These are phyloP conservation scores for Eucalyptus pauciflora DNA, from an alignment of 345 rosid genomes.

Conservation along the genomic window DNA sequence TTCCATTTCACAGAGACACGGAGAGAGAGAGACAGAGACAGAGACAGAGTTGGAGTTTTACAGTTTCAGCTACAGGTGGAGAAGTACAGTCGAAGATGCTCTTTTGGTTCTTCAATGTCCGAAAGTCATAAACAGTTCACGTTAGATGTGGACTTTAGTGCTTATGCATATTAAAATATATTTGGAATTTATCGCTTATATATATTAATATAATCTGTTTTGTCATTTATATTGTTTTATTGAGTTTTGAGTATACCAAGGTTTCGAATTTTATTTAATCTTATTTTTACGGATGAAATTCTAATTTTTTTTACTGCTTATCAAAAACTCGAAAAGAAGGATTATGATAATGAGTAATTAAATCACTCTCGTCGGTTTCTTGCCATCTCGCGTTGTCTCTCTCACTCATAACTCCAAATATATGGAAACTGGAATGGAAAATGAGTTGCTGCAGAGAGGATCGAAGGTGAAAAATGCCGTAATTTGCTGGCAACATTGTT, in stretches of 20 bases:
- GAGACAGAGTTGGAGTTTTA: neutral
- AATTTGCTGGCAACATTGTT: neutral
- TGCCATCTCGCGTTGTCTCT: too few species aligned
- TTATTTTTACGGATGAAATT: neutral
- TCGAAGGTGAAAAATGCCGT: neutral
- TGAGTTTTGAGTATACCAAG: neutral
- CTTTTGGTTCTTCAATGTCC: neutral
- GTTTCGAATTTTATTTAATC: neutral
- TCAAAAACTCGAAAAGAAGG: neutral
- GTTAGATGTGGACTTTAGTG: neutral
- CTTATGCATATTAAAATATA: neutral
- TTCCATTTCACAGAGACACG: slow-evolving; percentile 9
- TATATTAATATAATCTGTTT: too few species aligned
- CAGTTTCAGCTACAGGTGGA: neutral
- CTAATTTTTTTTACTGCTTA: neutral
- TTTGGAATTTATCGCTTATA: too few species aligned
- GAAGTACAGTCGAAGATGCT: neutral
- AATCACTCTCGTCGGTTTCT: too few species aligned
- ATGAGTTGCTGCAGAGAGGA: neutral
- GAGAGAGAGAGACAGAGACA: neutral
- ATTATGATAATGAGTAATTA: too few species aligned
- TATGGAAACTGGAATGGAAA: too few species aligned
- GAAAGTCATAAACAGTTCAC: neutral
- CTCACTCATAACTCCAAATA: too few species aligned
- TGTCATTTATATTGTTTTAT: neutral